These are phyloP conservation scores for Trypanosoma caninum DNA, from an alignment of 208 protist genomes.

Conservation along the genomic window DNA sequence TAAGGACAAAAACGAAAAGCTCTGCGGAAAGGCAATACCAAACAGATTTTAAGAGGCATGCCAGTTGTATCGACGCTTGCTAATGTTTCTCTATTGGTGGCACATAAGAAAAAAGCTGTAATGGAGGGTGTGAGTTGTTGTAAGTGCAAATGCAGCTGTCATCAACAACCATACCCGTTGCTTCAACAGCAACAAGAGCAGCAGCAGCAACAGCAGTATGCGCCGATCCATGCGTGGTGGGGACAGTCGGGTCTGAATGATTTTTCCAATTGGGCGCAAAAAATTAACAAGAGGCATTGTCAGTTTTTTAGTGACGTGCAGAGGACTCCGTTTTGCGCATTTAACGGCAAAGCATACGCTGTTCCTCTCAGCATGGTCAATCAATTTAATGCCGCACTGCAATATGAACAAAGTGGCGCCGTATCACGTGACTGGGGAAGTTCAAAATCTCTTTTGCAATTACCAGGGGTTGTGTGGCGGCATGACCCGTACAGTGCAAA, in stretches of 20 bases:
- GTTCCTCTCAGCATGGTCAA: constrained; percentile 25
- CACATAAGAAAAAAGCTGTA: neutral
- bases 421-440: neutral
- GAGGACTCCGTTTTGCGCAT: constrained; percentile 32
- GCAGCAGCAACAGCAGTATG: neutral
- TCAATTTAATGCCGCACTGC: constrained; percentile 15
- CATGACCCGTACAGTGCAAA: constrained; percentile 67
- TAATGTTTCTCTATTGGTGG: neutral
- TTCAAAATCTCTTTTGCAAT: neutral
- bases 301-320: neutral
- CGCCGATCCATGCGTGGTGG: too few relatives aligned
- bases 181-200: neutral
- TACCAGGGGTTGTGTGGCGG: constrained; percentile 54
- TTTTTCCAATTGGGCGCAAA: too few relatives aligned
- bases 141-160: neutral
- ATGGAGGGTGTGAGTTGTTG: neutral
- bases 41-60: too few relatives aligned
- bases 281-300: too few relatives aligned
- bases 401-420: neutral
- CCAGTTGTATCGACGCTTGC: constrained; percentile 19
- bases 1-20: neutral
- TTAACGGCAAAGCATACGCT: constrained; percentile 52
- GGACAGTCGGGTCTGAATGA: too few relatives aligned
- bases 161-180: neutral
- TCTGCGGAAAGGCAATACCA: too few relatives aligned